Conservation (phyloP, 2,329 filamentous ascomycete genomes). For the Talaromyces sp. region DNA sequence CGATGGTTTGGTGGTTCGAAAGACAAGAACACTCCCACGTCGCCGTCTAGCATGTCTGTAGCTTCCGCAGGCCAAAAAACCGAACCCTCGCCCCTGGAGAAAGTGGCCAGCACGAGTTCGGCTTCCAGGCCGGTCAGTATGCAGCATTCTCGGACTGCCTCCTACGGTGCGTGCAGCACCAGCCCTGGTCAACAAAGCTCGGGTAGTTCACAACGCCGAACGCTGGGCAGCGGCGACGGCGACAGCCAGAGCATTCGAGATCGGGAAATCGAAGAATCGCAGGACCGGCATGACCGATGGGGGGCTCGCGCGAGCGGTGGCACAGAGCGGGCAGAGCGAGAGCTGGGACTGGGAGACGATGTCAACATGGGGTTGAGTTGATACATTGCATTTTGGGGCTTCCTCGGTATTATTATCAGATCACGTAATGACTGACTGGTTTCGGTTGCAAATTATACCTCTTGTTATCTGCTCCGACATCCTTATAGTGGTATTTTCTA, state of each 20-base stretch:
- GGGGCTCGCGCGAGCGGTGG: constrained; percentile 50
- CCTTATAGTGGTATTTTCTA: neutral
- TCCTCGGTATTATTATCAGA: neutral
- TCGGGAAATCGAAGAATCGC: constrained; percentile 31
- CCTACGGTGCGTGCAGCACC: constrained; percentile 17
- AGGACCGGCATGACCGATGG: constrained; percentile 48
- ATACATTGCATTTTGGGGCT: neutral
- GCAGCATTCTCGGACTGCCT: constrained; percentile 21
- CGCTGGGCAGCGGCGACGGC: constrained; percentile 15
- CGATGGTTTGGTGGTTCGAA: constrained; percentile 33
- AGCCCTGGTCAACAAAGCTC: constrained; percentile 14
- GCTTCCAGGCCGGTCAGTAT: constrained; percentile 27
- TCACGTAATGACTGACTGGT: neutral
- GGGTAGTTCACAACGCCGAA: constrained; percentile 6
- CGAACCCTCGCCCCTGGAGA: neutral
- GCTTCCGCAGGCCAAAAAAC: constrained; percentile 12
- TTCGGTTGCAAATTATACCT: neutral
- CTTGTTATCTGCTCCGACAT: neutral
- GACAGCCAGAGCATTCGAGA: constrained; percentile 31
- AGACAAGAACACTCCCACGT: constrained; percentile 22
- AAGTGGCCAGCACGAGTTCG: constrained; percentile 11
- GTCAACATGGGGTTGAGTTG: constrained; percentile 76
- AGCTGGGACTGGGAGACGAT: constrained; percentile 79
- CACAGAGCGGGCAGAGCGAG: constrained; percentile 47
- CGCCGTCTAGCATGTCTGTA: constrained; percentile 14